Percentiles rank a stretch among this genome's conserved stretches.
Evolutionary conservation across 2,329 filamentous ascomycete genomes (phyloP).

Genomic region (Ophiostoma montium): DNA sequence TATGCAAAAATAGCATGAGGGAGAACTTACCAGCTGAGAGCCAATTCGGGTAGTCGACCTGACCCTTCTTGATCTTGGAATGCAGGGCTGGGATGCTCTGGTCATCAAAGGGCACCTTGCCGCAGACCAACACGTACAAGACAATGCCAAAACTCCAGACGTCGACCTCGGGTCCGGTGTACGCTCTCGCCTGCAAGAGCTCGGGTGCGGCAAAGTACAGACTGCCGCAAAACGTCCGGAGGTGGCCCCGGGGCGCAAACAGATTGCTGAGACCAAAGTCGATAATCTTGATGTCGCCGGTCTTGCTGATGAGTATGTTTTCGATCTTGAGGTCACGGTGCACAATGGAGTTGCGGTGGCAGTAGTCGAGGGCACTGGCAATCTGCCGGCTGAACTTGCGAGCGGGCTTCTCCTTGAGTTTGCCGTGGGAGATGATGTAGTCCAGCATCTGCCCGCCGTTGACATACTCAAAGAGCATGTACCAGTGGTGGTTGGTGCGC

Average conservation of each 20-base stretch:
- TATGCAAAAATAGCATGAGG: not conserved
- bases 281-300: slow-evolving; percentile 97
- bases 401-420: slow-evolving; percentile 95
- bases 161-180: slow-evolving; percentile 92
- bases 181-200: slow-evolving; percentile 81
- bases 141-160: slow-evolving; percentile 99
- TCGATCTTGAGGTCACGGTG: slow-evolving; percentile 97
- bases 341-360: slow-evolving; percentile 94
- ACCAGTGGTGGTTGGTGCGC: slow-evolving; percentile 96
- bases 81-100: slow-evolving; percentile 98
- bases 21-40: slow-evolving; percentile 69
- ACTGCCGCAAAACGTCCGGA: slow-evolving; percentile 96
- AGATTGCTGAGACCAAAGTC: slow-evolving; percentile 96
- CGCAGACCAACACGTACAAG: slow-evolving; percentile 89
- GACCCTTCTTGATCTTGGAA: slow-evolving; percentile 95
- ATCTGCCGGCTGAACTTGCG: slow-evolving; percentile 97
- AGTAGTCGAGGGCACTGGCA: slow-evolving; percentile 91
- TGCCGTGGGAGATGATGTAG: slow-evolving; percentile 97
- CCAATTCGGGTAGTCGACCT: slow-evolving; percentile 92
- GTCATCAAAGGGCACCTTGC: slow-evolving; percentile 96
- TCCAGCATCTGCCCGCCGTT: slow-evolving; percentile 99
- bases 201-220: slow-evolving; percentile 96
- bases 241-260: slow-evolving; percentile 68
- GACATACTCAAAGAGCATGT: slow-evolving; percentile 99
- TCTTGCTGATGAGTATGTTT: slow-evolving; percentile 98